Percentiles rank a stretch among this genome's conserved stretches.
These are phyloP conservation scores for Chondrostereum purpureum DNA, from an alignment of 1,284 basidiomycete species.

Conservation along the genomic window DNA sequence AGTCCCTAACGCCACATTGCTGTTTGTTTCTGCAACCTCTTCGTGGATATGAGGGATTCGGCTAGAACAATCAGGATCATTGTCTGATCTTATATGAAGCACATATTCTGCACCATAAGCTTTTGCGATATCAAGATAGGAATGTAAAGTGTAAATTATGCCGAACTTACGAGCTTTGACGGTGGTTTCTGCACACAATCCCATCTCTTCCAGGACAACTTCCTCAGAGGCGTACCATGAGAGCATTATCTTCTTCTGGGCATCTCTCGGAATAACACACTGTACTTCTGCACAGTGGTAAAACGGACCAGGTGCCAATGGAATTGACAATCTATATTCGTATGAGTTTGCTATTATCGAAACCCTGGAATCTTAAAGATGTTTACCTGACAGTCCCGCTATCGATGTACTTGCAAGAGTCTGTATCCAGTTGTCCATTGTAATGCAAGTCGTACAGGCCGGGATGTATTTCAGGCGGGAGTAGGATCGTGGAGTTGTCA, in stretches of 20 bases:
- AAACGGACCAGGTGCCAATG: not conserved
- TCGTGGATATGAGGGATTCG: too few relatives aligned
- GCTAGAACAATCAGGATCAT: too few relatives aligned
- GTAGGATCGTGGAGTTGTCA: not conserved
- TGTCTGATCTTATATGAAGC: not conserved
- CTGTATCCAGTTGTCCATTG: not conserved
- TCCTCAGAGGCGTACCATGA: not conserved
- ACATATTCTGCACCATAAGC: not conserved
- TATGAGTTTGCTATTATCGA: not conserved
- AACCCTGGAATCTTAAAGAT: not conserved
- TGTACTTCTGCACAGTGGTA: not conserved
- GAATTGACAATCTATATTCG: not conserved
- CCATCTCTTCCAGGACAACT: not conserved
- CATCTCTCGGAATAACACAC: not conserved
- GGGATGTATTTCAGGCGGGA: not conserved
- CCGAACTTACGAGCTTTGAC: not conserved
- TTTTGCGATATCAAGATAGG: not conserved
- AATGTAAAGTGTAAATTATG: not conserved
- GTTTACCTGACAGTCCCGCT: not conserved
- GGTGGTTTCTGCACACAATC: not conserved
- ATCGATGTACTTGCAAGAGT: too few relatives aligned
- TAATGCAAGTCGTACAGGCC: not conserved
- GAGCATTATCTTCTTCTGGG: not conserved
- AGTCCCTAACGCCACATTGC: too few relatives aligned
- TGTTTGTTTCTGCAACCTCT: not conserved